Percentiles rank a stretch among this genome's conserved stretches.
These are phyloP conservation scores for Monosporascus sp. DNA, from an alignment of 2,329 filamentous ascomycete genomes.

Conservation along the genomic window DNA sequence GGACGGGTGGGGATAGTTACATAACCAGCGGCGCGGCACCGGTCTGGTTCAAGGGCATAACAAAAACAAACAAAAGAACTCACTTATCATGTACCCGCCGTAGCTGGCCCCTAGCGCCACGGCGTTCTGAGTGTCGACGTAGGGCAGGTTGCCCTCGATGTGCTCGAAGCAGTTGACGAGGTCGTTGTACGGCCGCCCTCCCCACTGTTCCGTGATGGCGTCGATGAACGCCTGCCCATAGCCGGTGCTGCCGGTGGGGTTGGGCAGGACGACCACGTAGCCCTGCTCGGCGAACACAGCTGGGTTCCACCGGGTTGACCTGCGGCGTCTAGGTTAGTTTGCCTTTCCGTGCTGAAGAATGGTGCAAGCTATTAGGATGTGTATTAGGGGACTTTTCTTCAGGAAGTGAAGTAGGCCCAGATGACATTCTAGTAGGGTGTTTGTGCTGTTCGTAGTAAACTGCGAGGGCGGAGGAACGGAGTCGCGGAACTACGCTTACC, in stretches of 20 bases:
- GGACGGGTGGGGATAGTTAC: too few species aligned
- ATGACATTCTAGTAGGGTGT: too few species aligned
- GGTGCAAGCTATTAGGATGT: too few species aligned
- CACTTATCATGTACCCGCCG: slow-evolving; percentile 71
- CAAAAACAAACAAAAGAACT: slow-evolving; percentile 24
- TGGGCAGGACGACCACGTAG: slow-evolving; percentile 76
- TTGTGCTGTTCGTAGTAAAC: not conserved
- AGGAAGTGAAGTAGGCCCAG: too few species aligned
- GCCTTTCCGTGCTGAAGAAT: too few species aligned
- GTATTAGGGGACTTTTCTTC: too few species aligned
- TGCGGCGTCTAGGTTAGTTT: slow-evolving; percentile 1
- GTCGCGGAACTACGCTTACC: slow-evolving; percentile 26
- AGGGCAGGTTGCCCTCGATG: slow-evolving; percentile 59
- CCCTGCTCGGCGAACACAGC: slow-evolving; percentile 84
- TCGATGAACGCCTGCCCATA: slow-evolving; percentile 76
- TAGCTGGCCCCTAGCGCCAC: slow-evolving; percentile 73
- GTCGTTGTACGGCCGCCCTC: slow-evolving; percentile 77
- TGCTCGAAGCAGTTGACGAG: slow-evolving; percentile 74
- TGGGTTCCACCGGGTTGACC: slow-evolving; percentile 70
- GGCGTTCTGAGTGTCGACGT: slow-evolving; percentile 63
- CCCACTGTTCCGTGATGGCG: slow-evolving; percentile 77
- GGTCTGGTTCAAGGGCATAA: slow-evolving; percentile 17
- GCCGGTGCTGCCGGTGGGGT: slow-evolving; percentile 77
- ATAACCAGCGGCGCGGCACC: too few species aligned
- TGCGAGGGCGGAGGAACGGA: not conserved